Evolutionary conservation across 495 filamentous ascomycete species (phyloP), one percentile per base, ranked within the genome.

Genomic region (Lentithecium fluviatile): DNA sequence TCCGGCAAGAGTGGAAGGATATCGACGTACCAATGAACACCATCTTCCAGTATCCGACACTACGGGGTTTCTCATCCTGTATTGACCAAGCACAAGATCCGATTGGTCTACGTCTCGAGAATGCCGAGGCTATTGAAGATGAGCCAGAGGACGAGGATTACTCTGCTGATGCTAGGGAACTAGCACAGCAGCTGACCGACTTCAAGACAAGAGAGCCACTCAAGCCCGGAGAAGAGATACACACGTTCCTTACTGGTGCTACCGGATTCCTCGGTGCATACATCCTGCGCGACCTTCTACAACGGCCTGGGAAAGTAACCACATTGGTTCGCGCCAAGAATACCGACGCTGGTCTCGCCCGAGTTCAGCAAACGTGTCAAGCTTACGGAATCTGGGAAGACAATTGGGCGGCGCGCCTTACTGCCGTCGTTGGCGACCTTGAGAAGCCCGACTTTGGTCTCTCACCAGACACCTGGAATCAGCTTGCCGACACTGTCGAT

Each of bases 241-340:
- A 85, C 0, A 77, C 93, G 19, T 87, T 98, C 69, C 77, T 97
- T 6, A 97, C 94, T 13, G 94, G 93, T 29, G 90, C 88, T 0
- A 97, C 94, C 32, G 93, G 93, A 8, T 97, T 96, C 77, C 73
- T 97, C 6, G 94, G 94, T 21, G 84, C 88, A 0, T 92, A 88
- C 61, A 81, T 97, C 21, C 77, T 97, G 6, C 80, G 76, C 17
- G 89, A 95, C 26, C 71, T 96, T 10, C 78, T 96, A 0, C 77
- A 79, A 12, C 79, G 88, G 8, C 66, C 36, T 77, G 75, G 29
- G 71, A 87, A 82, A 69, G 80, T 96, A n/a, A 81, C 95, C 47
- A 83, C 85, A 2, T 87, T 90, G 52, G 89, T 97, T 5, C 86
- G 93, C 12, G 86, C 81, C 19, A 74, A 76, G 73, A 83, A 83